These are phyloP conservation scores for Paragyromitra xinjiangensis DNA, from an alignment of 495 filamentous ascomycete species.

Conservation along the genomic window DNA sequence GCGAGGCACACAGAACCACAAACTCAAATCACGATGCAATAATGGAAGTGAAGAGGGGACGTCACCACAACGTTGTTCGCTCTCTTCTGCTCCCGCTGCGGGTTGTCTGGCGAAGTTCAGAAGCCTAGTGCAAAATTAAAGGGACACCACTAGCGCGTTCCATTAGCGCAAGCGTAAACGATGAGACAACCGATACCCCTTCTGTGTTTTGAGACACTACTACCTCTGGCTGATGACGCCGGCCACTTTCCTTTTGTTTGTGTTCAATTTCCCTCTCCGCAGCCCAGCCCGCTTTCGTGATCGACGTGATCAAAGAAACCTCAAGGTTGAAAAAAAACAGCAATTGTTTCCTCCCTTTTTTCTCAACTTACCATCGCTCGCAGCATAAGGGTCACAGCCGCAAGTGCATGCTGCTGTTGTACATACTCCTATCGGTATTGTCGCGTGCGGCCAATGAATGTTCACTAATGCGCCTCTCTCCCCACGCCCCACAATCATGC, in stretches of 20 bases:
- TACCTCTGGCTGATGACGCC: slow-evolving; percentile 39
- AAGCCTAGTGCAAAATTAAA: slow-evolving; percentile 52
- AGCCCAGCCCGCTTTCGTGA: slow-evolving; percentile 19
- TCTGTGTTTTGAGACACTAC: slow-evolving; percentile 43
- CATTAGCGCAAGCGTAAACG: slow-evolving; percentile 49
- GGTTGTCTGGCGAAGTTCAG: slow-evolving; percentile 27
- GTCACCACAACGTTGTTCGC: background rate
- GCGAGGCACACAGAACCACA: slow-evolving; percentile 11
- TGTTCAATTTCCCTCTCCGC: slow-evolving; percentile 41
- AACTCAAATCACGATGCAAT: slow-evolving; percentile 7
- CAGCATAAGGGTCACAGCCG: slow-evolving; percentile 27
- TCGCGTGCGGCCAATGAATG: slow-evolving; percentile 37
- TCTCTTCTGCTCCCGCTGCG: background rate
- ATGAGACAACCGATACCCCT: slow-evolving; percentile 52
- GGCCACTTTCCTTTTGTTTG: slow-evolving; percentile 43
- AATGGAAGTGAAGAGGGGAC: slow-evolving; percentile 3
- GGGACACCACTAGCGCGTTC: slow-evolving; percentile 39
- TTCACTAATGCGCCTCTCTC: slow-evolving; percentile 40
- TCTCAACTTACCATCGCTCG: background rate
- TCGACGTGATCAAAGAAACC: slow-evolving; percentile 18
- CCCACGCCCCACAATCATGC: slow-evolving; percentile 47
- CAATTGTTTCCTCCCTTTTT: slow-evolving; percentile 17
- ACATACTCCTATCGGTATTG: slow-evolving; percentile 36
- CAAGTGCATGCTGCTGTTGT: slow-evolving; percentile 36
- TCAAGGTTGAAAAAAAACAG: slow-evolving; percentile 19